These are phyloP conservation scores for Phyllosticta citribraziliensis DNA, from an alignment of 2,329 filamentous ascomycete genomes.

Conservation along the genomic window DNA sequence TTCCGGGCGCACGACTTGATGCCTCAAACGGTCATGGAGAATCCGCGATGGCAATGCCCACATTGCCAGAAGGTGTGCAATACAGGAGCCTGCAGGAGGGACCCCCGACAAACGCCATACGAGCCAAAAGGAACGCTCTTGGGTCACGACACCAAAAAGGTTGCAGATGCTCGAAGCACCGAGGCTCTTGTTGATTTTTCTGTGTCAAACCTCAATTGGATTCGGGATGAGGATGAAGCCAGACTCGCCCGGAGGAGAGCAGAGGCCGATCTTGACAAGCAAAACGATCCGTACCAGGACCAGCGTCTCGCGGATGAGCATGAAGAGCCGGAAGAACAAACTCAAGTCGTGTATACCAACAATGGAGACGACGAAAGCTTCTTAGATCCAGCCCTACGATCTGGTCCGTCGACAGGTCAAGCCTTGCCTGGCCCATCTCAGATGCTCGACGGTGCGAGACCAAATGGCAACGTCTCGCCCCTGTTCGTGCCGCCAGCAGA, in stretches of 20 bases:
- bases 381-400: constrained; percentile 5
- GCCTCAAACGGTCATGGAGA: constrained; percentile 72
- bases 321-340: not conserved
- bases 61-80: constrained; percentile 81
- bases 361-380: constrained; percentile 2
- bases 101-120: constrained; percentile 63
- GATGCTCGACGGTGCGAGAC: constrained; percentile 19
- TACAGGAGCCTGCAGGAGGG: constrained; percentile 66
- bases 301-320: constrained; percentile 34
- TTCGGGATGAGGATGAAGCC: constrained; percentile 45
- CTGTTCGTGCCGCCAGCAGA: not conserved
- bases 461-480: not conserved
- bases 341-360: constrained; percentile 4
- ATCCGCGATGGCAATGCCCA: constrained; percentile 78
- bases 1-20: constrained; percentile 87
- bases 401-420: not conserved
- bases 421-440: constrained; percentile 8
- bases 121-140: constrained; percentile 78
- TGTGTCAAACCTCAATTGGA: constrained; percentile 76
- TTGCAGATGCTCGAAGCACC: constrained; percentile 84
- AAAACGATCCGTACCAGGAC: constrained; percentile 35
- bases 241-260: constrained; percentile 39
- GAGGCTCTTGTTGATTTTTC: constrained; percentile 87
- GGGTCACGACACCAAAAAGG: constrained; percentile 80
- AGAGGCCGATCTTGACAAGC: constrained; percentile 45